phyloP scores from a whole-genome alignment of 441 rosid genomes.

The Eruca vesicaria region DNA sequence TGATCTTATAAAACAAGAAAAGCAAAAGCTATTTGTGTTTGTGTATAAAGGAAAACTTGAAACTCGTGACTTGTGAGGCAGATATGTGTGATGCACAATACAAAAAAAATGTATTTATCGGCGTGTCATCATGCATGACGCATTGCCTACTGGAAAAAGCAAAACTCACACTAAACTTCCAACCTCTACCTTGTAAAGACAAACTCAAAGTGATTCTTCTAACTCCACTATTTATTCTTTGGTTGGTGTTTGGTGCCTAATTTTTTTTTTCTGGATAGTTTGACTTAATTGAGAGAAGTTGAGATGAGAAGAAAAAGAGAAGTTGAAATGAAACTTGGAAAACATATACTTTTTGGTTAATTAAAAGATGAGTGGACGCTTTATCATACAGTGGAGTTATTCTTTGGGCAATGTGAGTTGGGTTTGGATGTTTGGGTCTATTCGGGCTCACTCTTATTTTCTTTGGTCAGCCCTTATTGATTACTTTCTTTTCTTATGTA shows the following conservation, averaged over 20 bases:
- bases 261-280: background rate
- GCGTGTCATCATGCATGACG: slow-evolving; percentile 34
- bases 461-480: background rate
- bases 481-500: background rate
- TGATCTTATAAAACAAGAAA: background rate
- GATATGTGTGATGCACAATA: slow-evolving; percentile 12
- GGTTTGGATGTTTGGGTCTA: background rate
- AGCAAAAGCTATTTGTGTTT: background rate
- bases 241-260: background rate
- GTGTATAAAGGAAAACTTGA: background rate
- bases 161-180: background rate
- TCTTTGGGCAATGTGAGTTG: background rate
- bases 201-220: background rate
- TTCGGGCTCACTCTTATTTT: background rate
- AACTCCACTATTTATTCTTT: background rate
- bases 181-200: background rate
- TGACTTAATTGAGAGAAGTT: no score
- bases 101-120: slow-evolving; percentile 2
- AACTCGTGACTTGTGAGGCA: slow-evolving; percentile 13
- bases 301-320: no score
- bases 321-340: background rate
- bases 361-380: background rate
- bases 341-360: background rate
- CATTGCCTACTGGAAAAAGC: background rate
- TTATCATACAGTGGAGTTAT: background rate